Base-by-base conservation (phyloP, 2,329 filamentous ascomycete species). In the Stenocarpella maydis region DNA sequence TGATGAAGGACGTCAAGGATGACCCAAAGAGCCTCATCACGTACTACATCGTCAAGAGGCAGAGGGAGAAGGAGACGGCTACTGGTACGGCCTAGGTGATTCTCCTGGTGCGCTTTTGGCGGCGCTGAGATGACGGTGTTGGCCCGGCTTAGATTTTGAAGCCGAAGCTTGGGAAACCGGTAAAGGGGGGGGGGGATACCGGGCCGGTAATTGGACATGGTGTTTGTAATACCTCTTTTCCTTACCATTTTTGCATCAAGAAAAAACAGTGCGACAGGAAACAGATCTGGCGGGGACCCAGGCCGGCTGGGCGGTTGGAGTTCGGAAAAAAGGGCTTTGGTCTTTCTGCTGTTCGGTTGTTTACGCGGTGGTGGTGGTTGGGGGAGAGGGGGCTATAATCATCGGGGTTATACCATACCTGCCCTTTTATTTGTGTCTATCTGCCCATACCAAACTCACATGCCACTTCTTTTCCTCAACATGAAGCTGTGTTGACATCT, bases 21-120 rank as follows among this genome's bases (percentile, higher is more conserved):
- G 91, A 93, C 73, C 88, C 91, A 26, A 88, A 93, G 82, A 94
- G 90, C 73, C 79, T 95, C 71, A 90, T 95, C 74, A 94, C 91
- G 12, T 95, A 95, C 77, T 95, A 94, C 78, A 91, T 94, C 75
- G 92, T 92, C 49, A 91, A 91, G 83, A 84, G 85, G 77, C 88
- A 91, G 79, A 82, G 88, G 65, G 89, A 91, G 79, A 37, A 37
- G 28, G 73, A 69, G 26, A 61, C 31, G 31, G 37, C 37, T 2
- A 66, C 34, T 15, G 45, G 61, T 19, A 37, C 24, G 65, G 69
- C 63, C 26, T 71, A 71, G 69, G 50, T 52, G 14, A 28, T 49
- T 31, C 63, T 49, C 49, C 43, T 17, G 31, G 53, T 63, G 5
- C 21, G 34, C 31, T 12, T 31, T 15, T 60, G 52, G 17, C 24